phyloP scores from a whole-genome alignment of 2,329 filamentous ascomycete genomes.

The Phoma sp. region DNA sequence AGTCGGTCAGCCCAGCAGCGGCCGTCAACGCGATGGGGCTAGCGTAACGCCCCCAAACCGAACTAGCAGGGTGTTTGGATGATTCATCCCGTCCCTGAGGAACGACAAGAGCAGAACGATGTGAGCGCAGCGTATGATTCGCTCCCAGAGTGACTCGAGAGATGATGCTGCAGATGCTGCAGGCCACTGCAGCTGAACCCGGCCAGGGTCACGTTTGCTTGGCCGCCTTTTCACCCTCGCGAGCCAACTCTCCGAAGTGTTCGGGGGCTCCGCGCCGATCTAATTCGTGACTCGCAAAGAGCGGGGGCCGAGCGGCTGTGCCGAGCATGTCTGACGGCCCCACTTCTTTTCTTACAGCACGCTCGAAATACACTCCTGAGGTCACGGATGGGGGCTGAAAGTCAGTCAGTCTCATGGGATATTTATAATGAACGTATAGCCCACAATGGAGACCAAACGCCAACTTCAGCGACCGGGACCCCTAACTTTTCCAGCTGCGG shows the following conservation, averaged over 20 bases:
- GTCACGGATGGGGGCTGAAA: conserved; percentile 43
- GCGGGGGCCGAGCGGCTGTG: conserved; percentile 41
- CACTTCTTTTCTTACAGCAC: conserved; percentile 42
- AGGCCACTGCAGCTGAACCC: conserved; percentile 27
- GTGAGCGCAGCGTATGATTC: conserved; percentile 16
- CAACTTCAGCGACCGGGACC: conserved; percentile 20
- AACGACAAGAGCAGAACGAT: conserved; percentile 20
- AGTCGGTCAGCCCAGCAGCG: conserved; percentile 42
- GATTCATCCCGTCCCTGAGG: conserved; percentile 17
- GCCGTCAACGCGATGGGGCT: conserved; percentile 23
- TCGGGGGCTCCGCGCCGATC: conserved; percentile 25
- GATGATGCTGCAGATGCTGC: conserved; percentile 20
- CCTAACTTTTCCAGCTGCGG: conserved; percentile 23
- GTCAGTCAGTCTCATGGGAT: conserved; percentile 14
- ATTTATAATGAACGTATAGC: conserved; percentile 33
- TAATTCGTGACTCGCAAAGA: conserved; percentile 31
- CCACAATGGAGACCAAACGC: conserved; percentile 37
- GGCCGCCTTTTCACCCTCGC: conserved; percentile 30
- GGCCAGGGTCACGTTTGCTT: conserved; percentile 24
- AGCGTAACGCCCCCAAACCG: conserved; percentile 25
- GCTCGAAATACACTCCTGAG: conserved; percentile 40
- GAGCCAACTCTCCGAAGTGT: conserved; percentile 16
- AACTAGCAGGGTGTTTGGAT: conserved; percentile 26
- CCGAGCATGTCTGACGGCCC: conserved; percentile 43
- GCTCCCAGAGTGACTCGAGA: conserved; percentile 17